These are phyloP conservation scores for Salix koriyanagi DNA, from an alignment of 345 rosid species.

Conservation along the genomic window DNA sequence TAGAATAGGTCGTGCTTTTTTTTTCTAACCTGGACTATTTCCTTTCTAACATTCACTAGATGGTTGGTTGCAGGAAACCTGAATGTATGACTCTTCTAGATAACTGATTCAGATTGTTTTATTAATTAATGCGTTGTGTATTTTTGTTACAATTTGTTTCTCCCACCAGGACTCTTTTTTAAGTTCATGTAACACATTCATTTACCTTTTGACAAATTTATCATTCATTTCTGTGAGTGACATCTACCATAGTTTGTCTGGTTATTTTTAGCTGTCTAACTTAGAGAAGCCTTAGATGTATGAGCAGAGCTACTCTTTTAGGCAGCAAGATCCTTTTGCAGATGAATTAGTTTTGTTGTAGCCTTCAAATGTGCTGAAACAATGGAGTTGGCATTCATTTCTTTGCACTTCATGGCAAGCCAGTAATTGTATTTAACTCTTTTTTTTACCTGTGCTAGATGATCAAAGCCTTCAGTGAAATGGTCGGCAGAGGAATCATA, in stretches of 20 bases:
- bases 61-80: not conserved
- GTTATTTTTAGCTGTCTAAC: constrained; percentile 6
- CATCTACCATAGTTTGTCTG: not conserved
- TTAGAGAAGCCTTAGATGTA: constrained; percentile 7
- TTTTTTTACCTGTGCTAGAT: not conserved
- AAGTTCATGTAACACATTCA: not conserved
- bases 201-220: not conserved
- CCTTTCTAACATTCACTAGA: not conserved
- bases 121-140: not conserved
- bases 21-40: not conserved
- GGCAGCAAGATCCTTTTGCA: constrained; percentile 2
- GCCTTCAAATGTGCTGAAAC: constrained; percentile 4
- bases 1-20: not conserved
- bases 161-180: not conserved
- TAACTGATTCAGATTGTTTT: not conserved
- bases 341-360: not conserved
- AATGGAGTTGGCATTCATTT: constrained; percentile 8
- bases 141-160: not conserved
- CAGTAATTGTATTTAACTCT: not conserved
- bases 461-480: not conserved
- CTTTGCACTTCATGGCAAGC: not conserved
- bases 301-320: not conserved
- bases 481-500: not conserved
- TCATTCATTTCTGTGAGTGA: not conserved
- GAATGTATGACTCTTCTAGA: not conserved